phyloP scores from a whole-genome alignment of 129 eudicot species.

The Dittrichia graveolens region DNA sequence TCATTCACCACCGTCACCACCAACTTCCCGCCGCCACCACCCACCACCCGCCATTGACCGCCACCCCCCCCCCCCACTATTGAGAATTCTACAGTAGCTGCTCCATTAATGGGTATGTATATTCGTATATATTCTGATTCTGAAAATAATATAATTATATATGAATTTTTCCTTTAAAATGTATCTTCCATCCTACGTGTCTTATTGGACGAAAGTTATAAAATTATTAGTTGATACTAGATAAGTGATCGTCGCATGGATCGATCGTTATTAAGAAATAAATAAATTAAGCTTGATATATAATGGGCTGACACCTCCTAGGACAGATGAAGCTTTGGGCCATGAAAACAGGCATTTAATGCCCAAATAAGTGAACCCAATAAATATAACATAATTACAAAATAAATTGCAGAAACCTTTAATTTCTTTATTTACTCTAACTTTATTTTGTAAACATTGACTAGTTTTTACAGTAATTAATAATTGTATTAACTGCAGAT shows the following conservation, averaged over 20 bases:
- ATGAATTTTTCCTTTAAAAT: too few species aligned
- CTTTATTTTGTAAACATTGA: background rate
- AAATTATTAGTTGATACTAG: background rate
- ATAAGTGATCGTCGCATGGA: background rate
- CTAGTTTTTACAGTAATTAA: background rate
- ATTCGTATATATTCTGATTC: too few species aligned
- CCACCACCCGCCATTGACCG: too few species aligned
- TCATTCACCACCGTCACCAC: too few species aligned
- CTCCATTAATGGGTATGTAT: too few species aligned
- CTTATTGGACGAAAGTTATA: too few species aligned
- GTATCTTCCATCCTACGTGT: too few species aligned
- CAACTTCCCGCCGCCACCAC: too few species aligned
- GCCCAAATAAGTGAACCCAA: constrained; percentile 24
- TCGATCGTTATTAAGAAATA: background rate
- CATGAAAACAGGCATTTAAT: constrained; percentile 34
- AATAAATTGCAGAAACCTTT: background rate
- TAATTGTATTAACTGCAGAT: too few species aligned
- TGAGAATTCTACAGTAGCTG: too few species aligned
- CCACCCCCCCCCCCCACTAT: too few species aligned
- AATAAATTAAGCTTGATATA: constrained; percentile 23
- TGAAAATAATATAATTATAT: too few species aligned
- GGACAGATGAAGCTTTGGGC: constrained; percentile 44
- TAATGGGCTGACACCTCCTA: constrained; percentile 33
- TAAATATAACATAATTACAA: background rate
- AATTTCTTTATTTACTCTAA: background rate